A percentile compares a stretch with the other conserved stretches of the same genome.
Conservation (phyloP, 2,329 filamentous ascomycete species). For the Trichoderma sp. region DNA sequence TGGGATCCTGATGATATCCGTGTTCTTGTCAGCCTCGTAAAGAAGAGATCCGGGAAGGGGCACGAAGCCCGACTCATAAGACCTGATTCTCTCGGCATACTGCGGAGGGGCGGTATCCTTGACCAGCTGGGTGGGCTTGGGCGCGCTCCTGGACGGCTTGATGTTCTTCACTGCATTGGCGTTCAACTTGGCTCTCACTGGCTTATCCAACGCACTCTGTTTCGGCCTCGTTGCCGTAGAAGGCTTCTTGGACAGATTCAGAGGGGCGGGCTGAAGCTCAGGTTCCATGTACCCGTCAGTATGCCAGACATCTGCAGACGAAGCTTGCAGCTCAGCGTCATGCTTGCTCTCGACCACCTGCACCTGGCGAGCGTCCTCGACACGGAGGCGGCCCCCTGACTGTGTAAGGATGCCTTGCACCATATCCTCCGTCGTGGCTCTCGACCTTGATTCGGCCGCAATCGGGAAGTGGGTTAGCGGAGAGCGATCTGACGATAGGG, state of each 20-base stretch:
- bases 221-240: not conserved
- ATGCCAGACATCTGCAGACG: constrained; percentile 34
- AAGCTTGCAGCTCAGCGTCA: constrained; percentile 29
- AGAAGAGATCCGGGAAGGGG: constrained; percentile 22
- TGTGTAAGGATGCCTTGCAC: constrained; percentile 33
- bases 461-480: constrained; percentile 38
- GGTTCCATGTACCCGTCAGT: constrained; percentile 31
- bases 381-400: constrained; percentile 32
- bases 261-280: constrained; percentile 35
- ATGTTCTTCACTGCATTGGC: not conserved
- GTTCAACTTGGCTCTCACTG: not conserved
- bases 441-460: constrained; percentile 31
- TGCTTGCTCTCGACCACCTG: constrained; percentile 31
- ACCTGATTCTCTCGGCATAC: not conserved
- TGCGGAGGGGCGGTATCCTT: not conserved
- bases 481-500: constrained; percentile 29
- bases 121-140: not conserved
- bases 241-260: constrained; percentile 30
- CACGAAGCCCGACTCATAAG: constrained; percentile 21
- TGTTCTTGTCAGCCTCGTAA: constrained; percentile 21
- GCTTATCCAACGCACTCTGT: not conserved
- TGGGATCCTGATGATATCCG: constrained; percentile 10
- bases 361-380: constrained; percentile 30
- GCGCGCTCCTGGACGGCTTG: not conserved
- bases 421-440: constrained; percentile 35